Base-by-base conservation (phyloP, 2,329 filamentous ascomycete species). In the Fusarium nanum region DNA sequence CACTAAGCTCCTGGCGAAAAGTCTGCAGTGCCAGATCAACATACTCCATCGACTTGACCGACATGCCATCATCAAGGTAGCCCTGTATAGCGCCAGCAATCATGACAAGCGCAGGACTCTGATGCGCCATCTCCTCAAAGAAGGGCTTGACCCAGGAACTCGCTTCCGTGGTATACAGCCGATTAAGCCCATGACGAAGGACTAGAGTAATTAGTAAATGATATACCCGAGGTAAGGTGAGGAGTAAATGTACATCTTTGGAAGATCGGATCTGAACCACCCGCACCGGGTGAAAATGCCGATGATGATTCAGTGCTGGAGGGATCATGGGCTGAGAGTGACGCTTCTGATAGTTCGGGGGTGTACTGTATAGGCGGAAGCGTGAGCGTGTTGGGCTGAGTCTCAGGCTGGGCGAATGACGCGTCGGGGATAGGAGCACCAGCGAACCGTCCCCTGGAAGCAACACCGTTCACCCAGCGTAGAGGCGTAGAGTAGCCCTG, bases 381-480 rank as follows among this genome's bases (percentile, higher is more conserved):
- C 34, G 34, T 37, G 34, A 37, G 34, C 18, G 18, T 37, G 34
- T 37, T 37, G 9, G 34, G 34, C 18, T 37, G 34, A 12, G 34
- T 6, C 3, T 37, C 34, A 16, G 42, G 14, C 14, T 18, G 23
- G 20, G 47, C 56, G 18, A 59, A 23, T 32, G 52, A 46, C 30
- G 56, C 40, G 48, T 74, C 72, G 28, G 72, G 72, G 10, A 55
- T 45, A 11, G 73, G 57, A 0, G 67, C 73, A 14, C 73, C 73
- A 10, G 73, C 73, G 30, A 75, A 71, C 10, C 73, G 65, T 7
- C 73, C 73, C 49, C 73, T 67, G 18, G 72, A 70, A 23, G 73
- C 73, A 23, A 75, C 71, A 18, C 71, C 73, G 49, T 73, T 73
- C 18, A 74, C 70, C 73, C 73, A 75, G 7, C 73, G 58, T 20